These are phyloP conservation scores for Platanus orientalis DNA, from an alignment of 164 flowering plant genomes.

Conservation along the genomic window DNA sequence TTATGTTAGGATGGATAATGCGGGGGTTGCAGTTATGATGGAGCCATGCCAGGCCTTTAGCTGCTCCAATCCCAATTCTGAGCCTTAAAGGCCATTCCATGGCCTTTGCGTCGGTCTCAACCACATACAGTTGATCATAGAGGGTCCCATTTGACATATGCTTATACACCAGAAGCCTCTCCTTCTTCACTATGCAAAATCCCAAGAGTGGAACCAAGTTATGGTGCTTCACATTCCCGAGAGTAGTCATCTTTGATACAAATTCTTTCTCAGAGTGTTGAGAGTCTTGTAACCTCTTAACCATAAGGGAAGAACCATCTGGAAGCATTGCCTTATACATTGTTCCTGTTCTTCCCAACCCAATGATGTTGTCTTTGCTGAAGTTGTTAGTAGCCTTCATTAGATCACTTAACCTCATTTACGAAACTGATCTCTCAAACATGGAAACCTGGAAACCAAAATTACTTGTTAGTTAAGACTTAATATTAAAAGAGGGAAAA, in stretches of 20 bases:
- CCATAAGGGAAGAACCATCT: constrained; percentile 20
- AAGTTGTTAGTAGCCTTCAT: constrained; percentile 25
- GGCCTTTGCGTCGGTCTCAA: neutral
- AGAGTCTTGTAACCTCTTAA: constrained; percentile 22
- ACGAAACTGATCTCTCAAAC: constrained; percentile 14
- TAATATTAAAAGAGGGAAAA: constrained; percentile 5
- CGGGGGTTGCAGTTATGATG: constrained; percentile 23
- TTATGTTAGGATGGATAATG: constrained; percentile 21
- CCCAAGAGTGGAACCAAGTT: constrained; percentile 31
- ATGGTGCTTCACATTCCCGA: constrained; percentile 16
- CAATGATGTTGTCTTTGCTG: constrained; percentile 17
- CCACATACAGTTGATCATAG: constrained; percentile 20
- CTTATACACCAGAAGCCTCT: constrained; percentile 34
- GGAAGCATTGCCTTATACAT: constrained; percentile 20
- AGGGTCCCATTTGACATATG: constrained; percentile 32
- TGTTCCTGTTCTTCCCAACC: constrained; percentile 23
- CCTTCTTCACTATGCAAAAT: constrained; percentile 29
- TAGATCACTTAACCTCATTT: constrained; percentile 20
- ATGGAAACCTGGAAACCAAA: constrained; percentile 43
- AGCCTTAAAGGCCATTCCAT: constrained; percentile 24
- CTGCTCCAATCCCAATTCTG: constrained; percentile 17
- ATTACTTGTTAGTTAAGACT: no score
- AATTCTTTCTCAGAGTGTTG: constrained; percentile 21
- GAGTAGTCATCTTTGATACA: constrained; percentile 20
- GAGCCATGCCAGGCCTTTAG: constrained; percentile 27